Conservation (phyloP, 2,329 filamentous ascomycete genomes). For the Parascedosporium putredinis region DNA sequence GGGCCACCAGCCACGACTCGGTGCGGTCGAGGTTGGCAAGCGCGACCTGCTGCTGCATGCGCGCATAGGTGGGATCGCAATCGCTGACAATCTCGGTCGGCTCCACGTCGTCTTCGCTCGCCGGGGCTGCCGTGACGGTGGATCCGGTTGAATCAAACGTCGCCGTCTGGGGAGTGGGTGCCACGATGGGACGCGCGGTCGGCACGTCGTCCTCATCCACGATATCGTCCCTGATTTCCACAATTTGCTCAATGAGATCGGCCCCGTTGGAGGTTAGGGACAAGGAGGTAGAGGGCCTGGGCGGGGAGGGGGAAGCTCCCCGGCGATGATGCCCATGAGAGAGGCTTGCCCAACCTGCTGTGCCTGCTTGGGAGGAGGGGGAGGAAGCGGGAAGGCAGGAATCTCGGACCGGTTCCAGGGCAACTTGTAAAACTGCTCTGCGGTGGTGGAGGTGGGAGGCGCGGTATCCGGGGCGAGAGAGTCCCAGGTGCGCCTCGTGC, state of each 20-base stretch:
- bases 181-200: conserved; percentile 37
- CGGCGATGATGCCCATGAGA: conserved; percentile 8
- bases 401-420: conserved; percentile 52
- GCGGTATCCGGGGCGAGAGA: conserved; percentile 40
- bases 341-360: conserved; percentile 5
- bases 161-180: conserved; percentile 21
- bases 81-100: conserved; percentile 57
- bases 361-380: conserved; percentile 10
- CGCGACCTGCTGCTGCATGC: conserved; percentile 60
- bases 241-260: conserved; percentile 10
- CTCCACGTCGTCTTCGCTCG: conserved; percentile 36
- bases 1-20: conserved; percentile 73
- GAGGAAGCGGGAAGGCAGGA: conserved; percentile 24
- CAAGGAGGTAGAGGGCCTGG: background rate
- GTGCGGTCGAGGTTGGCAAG: conserved; percentile 74
- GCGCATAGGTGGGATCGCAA: conserved; percentile 65
- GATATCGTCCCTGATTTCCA: conserved; percentile 14
- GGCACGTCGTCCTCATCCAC: conserved; percentile 11
- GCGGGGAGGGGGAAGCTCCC: background rate
- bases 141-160: conserved; percentile 14
- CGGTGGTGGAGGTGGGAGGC: conserved; percentile 78
- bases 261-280: background rate
- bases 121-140: conserved; percentile 25
- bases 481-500: conserved; percentile 74
- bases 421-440: conserved; percentile 80